phyloP scores from a whole-genome alignment of 495 filamentous ascomycete genomes.

The Rhypophila decipiens region DNA sequence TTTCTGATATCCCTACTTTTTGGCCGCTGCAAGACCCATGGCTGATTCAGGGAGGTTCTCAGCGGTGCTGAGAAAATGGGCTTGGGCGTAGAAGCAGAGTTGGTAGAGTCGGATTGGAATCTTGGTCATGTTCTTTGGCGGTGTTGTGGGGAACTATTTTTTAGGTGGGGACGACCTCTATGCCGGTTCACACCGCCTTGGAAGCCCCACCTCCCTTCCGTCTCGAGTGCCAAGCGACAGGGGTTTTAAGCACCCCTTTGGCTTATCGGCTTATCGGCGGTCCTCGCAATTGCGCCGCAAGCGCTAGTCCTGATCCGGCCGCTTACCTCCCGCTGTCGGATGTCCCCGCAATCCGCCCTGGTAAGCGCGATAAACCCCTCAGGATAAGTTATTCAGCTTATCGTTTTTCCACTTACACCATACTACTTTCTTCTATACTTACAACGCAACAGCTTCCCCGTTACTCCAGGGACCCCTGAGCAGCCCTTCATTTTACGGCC shows the following conservation, averaged over 20 bases:
- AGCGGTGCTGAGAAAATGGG: constrained; percentile 11
- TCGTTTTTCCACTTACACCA: neutral
- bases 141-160: constrained; percentile 6
- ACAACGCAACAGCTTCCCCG: too few species aligned
- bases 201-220: neutral
- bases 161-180: constrained; percentile 22
- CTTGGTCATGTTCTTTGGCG: neutral
- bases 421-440: neutral
- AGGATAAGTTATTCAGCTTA: neutral
- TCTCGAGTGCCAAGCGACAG: constrained; percentile 3
- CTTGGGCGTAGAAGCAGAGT: neutral
- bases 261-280: neutral
- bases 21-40: constrained; percentile 71
- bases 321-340: neutral
- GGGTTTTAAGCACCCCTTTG: too few species aligned
- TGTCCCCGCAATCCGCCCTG: neutral
- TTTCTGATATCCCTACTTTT: constrained; percentile 49
- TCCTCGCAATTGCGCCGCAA: neutral
- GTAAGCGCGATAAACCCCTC: neutral
- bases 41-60: constrained; percentile 11
- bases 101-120: neutral
- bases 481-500: neutral
- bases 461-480: too few species aligned
- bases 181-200: constrained; percentile 20
- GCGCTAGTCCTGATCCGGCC: neutral